Evolutionary conservation across 805 yeast genomes (phyloP).

Genomic region (Sugiyamaella floridensis): DNA sequence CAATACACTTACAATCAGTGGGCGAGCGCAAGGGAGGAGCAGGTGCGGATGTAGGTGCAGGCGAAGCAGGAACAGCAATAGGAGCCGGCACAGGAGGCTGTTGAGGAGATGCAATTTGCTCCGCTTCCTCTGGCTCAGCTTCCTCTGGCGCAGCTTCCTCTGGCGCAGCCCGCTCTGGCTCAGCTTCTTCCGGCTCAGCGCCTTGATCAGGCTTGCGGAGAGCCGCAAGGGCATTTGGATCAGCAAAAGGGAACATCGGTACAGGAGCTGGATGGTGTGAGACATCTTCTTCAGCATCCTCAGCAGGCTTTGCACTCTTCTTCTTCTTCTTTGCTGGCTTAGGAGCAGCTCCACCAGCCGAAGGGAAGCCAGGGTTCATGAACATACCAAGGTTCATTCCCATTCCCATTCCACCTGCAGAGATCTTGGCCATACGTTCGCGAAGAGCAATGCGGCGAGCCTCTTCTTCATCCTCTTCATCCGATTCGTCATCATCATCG

Average conservation of each 20-base stretch:
- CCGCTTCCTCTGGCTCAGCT: slow-evolving; percentile 7
- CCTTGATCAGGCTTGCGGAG: slow-evolving; percentile 16
- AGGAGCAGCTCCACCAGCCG: slow-evolving; percentile 24
- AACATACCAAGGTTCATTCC: slow-evolving; percentile 34
- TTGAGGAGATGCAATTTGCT: slow-evolving; percentile 6
- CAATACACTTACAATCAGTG: neutral
- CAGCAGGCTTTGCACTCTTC: slow-evolving; percentile 22
- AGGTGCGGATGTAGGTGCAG: neutral
- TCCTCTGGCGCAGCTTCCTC: slow-evolving; percentile 7
- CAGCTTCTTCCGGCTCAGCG: slow-evolving; percentile 22
- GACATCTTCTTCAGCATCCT: slow-evolving; percentile 16
- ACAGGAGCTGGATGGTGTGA: slow-evolving; percentile 34
- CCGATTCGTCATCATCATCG: slow-evolving; percentile 29
- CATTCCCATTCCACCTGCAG: slow-evolving; percentile 55
- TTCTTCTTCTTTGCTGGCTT: slow-evolving; percentile 23
- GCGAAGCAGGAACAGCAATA: slow-evolving; percentile 2
- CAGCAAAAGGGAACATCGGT: slow-evolving; percentile 50
- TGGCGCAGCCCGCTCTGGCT: slow-evolving; percentile 23
- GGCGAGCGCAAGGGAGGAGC: neutral
- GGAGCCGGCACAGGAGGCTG: too few relatives aligned
- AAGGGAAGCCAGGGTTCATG: slow-evolving; percentile 25
- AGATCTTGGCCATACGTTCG: slow-evolving; percentile 92
- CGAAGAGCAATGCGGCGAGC: slow-evolving; percentile 67
- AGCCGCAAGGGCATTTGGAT: slow-evolving; percentile 30
- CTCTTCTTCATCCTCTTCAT: slow-evolving; percentile 40